These are phyloP conservation scores for Venturia carpophila DNA, from an alignment of 2,329 filamentous ascomycete genomes.

Conservation along the genomic window DNA sequence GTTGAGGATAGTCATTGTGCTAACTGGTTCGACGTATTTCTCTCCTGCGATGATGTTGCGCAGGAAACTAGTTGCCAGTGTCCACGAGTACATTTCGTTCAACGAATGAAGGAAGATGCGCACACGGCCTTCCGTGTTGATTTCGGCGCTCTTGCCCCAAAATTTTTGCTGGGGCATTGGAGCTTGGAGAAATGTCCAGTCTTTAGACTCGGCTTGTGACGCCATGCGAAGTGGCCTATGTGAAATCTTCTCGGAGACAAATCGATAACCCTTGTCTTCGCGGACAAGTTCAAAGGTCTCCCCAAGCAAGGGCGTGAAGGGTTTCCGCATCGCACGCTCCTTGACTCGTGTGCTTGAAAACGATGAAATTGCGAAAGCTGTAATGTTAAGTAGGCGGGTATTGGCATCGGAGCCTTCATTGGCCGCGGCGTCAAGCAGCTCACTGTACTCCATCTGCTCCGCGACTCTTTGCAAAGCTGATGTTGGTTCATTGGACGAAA, in stretches of 20 bases:
- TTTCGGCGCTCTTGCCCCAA: constrained; percentile 94
- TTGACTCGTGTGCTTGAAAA: constrained; percentile 77
- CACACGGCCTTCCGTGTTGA: constrained; percentile 84
- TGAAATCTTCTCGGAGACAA: constrained; percentile 91
- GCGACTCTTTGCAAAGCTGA: constrained; percentile 82
- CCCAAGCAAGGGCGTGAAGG: constrained; percentile 93
- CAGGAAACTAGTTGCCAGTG: constrained; percentile 78
- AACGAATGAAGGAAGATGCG: constrained; percentile 63
- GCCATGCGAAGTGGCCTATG: constrained; percentile 89
- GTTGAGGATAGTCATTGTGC: constrained; percentile 76
- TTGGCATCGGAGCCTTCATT: constrained; percentile 47
- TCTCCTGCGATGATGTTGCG: constrained; percentile 96
- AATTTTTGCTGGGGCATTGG: constrained; percentile 92
- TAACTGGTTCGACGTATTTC: constrained; percentile 94
- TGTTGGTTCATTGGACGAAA: constrained; percentile 87
- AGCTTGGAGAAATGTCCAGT: constrained; percentile 82
- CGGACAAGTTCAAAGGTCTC: constrained; percentile 92
- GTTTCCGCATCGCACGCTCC: constrained; percentile 88
- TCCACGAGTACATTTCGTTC: constrained; percentile 80
- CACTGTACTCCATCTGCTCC: constrained; percentile 85
- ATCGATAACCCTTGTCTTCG: constrained; percentile 77
- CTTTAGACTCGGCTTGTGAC: constrained; percentile 78
- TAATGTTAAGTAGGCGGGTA: constrained; percentile 74
- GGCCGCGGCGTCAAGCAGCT: constrained; percentile 69
- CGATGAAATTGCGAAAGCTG: constrained; percentile 83